Evolutionary conservation across 2,329 filamentous ascomycete genomes (phyloP).

Genomic region (Thelonectria discophora): DNA sequence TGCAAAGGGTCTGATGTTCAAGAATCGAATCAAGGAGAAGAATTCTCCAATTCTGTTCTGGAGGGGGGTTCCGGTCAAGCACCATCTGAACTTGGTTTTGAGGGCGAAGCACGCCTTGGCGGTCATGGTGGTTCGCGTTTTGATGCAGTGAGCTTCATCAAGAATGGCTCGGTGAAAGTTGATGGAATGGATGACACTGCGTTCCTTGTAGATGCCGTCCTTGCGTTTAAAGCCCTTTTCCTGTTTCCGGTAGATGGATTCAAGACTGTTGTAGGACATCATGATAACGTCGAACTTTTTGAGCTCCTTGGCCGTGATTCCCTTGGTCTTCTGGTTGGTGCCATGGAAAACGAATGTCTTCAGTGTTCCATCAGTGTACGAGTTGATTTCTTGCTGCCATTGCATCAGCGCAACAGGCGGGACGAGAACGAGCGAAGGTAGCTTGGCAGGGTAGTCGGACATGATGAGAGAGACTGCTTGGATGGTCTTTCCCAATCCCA

Average conservation of each 20-base stretch:
- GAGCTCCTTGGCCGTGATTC: constrained; percentile 76
- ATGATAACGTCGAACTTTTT: constrained; percentile 91
- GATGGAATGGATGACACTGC: constrained; percentile 82
- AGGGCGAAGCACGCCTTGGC: constrained; percentile 95
- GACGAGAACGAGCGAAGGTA: constrained; percentile 87
- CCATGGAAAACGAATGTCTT: constrained; percentile 93
- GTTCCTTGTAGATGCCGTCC: constrained; percentile 81
- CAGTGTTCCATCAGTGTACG: constrained; percentile 85
- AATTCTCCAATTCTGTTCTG: constrained; percentile 98
- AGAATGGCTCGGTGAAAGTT: constrained; percentile 91
- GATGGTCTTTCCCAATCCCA: constrained; percentile 99
- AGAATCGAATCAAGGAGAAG: constrained; percentile 91
- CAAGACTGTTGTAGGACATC: constrained; percentile 93
- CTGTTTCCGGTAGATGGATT: constrained; percentile 92
- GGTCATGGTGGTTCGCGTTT: constrained; percentile 86
- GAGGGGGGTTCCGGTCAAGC: constrained; percentile 90
- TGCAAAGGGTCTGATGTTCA: constrained; percentile 87
- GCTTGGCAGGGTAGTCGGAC: constrained; percentile 89
- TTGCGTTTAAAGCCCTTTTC: constrained; percentile 88
- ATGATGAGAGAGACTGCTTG: constrained; percentile 98
- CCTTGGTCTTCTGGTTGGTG: constrained; percentile 84
- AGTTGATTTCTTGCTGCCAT: constrained; percentile 84
- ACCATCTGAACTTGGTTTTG: constrained; percentile 91
- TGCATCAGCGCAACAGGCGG: constrained; percentile 96
- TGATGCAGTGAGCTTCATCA: constrained; percentile 97